Percentiles rank a stretch among this genome's conserved stretches.
These are phyloP conservation scores for Leishmania tropica DNA, from an alignment of 208 protist species.

Conservation along the genomic window DNA sequence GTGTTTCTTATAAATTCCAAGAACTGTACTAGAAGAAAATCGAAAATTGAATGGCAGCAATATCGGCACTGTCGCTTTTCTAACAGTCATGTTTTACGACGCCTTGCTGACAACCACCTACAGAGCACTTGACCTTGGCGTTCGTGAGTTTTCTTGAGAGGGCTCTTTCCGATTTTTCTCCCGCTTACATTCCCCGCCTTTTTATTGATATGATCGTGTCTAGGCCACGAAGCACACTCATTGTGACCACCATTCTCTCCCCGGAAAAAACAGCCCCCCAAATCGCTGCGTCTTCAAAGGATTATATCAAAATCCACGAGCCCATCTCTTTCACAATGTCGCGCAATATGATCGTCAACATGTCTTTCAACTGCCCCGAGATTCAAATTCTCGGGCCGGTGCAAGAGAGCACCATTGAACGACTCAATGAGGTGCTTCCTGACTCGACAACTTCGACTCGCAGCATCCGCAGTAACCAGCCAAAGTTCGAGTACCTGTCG, in stretches of 20 bases:
- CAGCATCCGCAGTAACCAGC: constrained; percentile 55
- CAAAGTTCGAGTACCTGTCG: constrained; percentile 74
- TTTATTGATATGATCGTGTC: neutral
- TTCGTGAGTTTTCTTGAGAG: neutral
- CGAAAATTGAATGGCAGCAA: neutral
- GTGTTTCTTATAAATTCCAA: constrained; percentile 2
- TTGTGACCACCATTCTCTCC: neutral
- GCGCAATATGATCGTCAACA: constrained; percentile 73
- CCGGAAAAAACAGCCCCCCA: neutral
- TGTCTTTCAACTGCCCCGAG: constrained; percentile 88
- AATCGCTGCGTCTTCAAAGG: neutral
- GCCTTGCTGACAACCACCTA: neutral
- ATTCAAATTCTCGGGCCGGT: constrained; percentile 85
- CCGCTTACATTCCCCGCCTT: neutral
- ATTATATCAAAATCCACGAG: neutral
- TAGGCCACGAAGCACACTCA: neutral
- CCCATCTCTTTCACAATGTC: constrained; percentile 44
- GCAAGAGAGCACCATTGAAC: constrained; percentile 86
- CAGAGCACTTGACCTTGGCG: neutral
- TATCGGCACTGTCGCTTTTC: neutral
- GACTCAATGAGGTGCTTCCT: constrained; percentile 82
- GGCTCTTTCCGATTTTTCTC: neutral
- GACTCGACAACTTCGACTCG: constrained; percentile 77
- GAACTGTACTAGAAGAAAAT: neutral
- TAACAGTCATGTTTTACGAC: neutral